These are phyloP conservation scores for Penicillium sp. DNA, from an alignment of 2,329 filamentous ascomycete species.

Conservation along the genomic window DNA sequence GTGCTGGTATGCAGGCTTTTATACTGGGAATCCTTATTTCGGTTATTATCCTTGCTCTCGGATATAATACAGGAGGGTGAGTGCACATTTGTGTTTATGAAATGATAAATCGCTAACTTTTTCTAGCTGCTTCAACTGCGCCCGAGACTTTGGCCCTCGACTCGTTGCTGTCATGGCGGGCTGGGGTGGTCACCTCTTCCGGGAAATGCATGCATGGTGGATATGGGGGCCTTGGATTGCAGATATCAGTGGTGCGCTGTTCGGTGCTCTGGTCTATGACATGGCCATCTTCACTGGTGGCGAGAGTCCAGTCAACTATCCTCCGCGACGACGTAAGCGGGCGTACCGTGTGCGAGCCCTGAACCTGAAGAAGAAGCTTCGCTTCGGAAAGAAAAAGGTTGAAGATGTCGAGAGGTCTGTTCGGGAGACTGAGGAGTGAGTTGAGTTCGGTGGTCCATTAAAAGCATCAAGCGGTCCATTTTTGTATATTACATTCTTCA, in stretches of 20 bases:
- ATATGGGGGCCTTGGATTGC: conserved; percentile 40
- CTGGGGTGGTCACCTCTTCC: conserved; percentile 32
- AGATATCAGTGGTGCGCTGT: conserved; percentile 34
- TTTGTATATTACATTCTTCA: background rate
- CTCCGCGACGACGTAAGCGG: conserved; percentile 42
- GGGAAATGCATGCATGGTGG: conserved; percentile 34
- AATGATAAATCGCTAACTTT: background rate
- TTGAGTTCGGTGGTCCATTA: background rate
- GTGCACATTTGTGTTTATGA: background rate
- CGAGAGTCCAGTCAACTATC: conserved; percentile 45
- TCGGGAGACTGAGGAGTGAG: conserved; percentile 1
- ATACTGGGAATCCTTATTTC: conserved; percentile 19
- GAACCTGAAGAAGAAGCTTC: conserved; percentile 22
- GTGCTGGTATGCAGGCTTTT: conserved; percentile 45
- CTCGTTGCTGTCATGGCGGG: conserved; percentile 36
- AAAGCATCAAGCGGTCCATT: background rate
- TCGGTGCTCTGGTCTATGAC: conserved; percentile 38
- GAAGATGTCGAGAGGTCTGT: conserved; percentile 23
- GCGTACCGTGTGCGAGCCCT: conserved; percentile 34
- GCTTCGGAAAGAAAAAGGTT: conserved; percentile 13
- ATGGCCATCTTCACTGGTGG: conserved; percentile 42
- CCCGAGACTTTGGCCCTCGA: conserved; percentile 39
- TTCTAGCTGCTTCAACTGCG: conserved; percentile 36
- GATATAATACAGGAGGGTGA: conserved; percentile 40
- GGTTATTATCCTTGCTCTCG: conserved; percentile 24